These are phyloP conservation scores for Leishmania tropica DNA, from an alignment of 208 protist species.

Conservation along the genomic window DNA sequence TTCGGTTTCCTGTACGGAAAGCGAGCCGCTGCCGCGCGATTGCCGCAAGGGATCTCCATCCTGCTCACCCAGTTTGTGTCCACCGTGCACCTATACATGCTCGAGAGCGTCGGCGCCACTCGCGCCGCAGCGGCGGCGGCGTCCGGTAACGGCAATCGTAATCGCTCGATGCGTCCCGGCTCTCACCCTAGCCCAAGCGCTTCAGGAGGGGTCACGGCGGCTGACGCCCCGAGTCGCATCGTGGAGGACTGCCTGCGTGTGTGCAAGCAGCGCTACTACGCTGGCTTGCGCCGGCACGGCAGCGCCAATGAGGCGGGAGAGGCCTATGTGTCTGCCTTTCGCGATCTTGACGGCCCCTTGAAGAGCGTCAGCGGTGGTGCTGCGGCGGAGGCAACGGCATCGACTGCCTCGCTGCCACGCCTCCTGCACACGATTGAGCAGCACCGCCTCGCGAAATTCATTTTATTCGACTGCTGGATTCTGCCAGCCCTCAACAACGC, in stretches of 20 bases:
- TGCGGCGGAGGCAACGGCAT: conserved; percentile 16
- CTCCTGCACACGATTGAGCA: conserved; percentile 78
- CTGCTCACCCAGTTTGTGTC: conserved; percentile 80
- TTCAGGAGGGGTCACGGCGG: not conserved
- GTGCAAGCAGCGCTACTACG: conserved; percentile 36
- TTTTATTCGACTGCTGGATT: conserved; percentile 92
- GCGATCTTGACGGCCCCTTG: conserved; percentile 3
- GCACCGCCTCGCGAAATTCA: conserved; percentile 78
- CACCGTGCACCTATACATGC: conserved; percentile 81
- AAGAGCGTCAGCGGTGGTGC: conserved; percentile 23
- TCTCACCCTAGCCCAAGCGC: not conserved
- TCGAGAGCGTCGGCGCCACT: conserved; percentile 26
- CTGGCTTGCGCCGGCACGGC: conserved; percentile 11
- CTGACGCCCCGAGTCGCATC: conserved; percentile 11
- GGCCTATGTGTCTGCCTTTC: not conserved
- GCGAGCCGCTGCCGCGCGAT: conserved; percentile 51
- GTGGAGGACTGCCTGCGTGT: conserved; percentile 26
- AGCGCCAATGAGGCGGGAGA: not conserved
- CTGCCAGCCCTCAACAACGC: conserved; percentile 83
- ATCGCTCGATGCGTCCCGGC: not conserved
- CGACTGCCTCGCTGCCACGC: conserved; percentile 31
- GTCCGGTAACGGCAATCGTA: conserved; percentile 6
- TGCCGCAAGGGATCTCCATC: conserved; percentile 79
- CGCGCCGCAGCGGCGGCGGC: not conserved
- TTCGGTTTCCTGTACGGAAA: conserved; percentile 77